phyloP scores from a whole-genome alignment of 2,329 filamentous ascomycete species.

The Simplicillium aogashimaense region DNA sequence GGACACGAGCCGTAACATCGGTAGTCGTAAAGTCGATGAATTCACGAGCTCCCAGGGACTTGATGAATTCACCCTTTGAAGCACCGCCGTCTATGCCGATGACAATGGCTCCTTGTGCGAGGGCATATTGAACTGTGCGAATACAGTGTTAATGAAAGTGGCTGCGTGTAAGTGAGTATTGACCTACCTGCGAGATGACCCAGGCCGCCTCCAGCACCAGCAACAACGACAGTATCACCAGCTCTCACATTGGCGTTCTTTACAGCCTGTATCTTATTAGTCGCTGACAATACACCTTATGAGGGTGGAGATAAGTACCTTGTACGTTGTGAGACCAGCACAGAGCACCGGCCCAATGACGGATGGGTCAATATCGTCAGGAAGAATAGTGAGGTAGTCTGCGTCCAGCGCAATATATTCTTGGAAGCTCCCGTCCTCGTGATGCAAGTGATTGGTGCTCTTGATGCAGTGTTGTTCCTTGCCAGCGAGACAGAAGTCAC shows the following conservation, averaged over 20 bases:
- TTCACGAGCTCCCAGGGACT: slow-evolving; percentile 4
- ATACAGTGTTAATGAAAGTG: too few relatives aligned
- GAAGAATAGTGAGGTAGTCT: slow-evolving; percentile 2
- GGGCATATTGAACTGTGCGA: slow-evolving; percentile 8
- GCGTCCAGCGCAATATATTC: slow-evolving; percentile 8
- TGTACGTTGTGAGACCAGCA: slow-evolving; percentile 10
- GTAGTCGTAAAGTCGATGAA: slow-evolving; percentile 9
- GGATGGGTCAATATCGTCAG: slow-evolving; percentile 8
- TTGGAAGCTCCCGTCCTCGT: slow-evolving; percentile 10
- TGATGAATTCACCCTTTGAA: slow-evolving; percentile 8
- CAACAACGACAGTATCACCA: slow-evolving; percentile 9
- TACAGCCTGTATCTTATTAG: slow-evolving; percentile 3
- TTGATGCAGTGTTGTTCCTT: slow-evolving; percentile 9
- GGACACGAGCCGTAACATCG: slow-evolving; percentile 1
- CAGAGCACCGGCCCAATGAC: slow-evolving; percentile 7
- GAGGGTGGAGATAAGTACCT: neutral
- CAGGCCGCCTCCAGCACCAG: slow-evolving; percentile 7
- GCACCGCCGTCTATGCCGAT: slow-evolving; percentile 6
- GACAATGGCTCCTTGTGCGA: slow-evolving; percentile 8
- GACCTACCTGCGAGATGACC: slow-evolving; percentile 9
- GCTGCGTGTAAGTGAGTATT: neutral
- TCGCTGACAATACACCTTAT: too few relatives aligned
- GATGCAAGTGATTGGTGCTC: slow-evolving; percentile 10
- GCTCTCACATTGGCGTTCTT: slow-evolving; percentile 9
- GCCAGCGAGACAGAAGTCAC: slow-evolving; percentile 8